Base-by-base conservation (phyloP, 768 basidiomycete species). In the Pleurotus platypus region DNA sequence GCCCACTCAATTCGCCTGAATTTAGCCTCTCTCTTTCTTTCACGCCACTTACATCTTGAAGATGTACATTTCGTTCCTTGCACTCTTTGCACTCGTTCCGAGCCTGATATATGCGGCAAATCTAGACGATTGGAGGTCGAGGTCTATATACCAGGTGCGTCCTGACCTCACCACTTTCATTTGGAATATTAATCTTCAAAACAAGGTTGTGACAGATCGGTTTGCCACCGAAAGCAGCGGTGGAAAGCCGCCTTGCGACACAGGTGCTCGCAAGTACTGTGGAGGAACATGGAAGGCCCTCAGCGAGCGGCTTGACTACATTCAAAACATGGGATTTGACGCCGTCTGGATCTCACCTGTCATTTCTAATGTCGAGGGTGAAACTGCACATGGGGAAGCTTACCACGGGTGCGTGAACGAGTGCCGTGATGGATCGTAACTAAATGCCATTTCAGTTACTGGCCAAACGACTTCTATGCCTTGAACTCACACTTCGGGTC, bases 271-370 rank as follows among this genome's bases (percentile, higher is more conserved):
- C 62, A 82, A 80, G 7, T 86, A 84, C 71, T 89, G 88, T 58
- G 87, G 88, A 45, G 88, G 88, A 5, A 84, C 83, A n/a, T 89
- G 85, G 83, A 72, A 73, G 49, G 79, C 80, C 3, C 77, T 91
- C 61, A 76, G 72, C 58, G 71, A 78, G 61, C 83, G 88, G 64
- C 78, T 92, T 26, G 86, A 89, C 64, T 92, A 92, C 64, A 89
- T 92, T 60, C 81, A 87, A 61, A 63, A 76, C 42, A 83, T 87
- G 66, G 89, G 89, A 2, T 90, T 89, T 68, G 87, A 88, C 49
- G 86, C 88, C 67, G 74, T 89, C 46, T 90, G 87, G 88, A 89
- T 88, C 58, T 87, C 86, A 54, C 89, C 89, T 2, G 75, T 90
- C 18, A 82, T 81, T 16, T 72, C 81, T 66, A 89, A 89, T 64